Percentiles rank a stretch among this genome's conserved stretches.
These are phyloP conservation scores for Suillus subluteus DNA, from an alignment of 768 basidiomycete genomes.

Conservation along the genomic window DNA sequence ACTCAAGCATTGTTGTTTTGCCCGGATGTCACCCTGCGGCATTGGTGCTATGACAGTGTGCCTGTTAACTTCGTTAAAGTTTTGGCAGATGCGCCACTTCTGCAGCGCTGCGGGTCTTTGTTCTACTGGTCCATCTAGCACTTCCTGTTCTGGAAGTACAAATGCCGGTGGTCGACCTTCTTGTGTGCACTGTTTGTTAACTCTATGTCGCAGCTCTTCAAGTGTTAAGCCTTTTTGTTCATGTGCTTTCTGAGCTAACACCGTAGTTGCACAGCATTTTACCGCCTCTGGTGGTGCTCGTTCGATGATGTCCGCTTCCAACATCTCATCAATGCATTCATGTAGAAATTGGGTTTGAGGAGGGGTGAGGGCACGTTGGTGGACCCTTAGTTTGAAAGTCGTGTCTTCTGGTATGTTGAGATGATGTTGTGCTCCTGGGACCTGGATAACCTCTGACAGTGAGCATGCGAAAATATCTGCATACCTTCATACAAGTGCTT, in stretches of 20 bases:
- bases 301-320: slow-evolving; percentile 4
- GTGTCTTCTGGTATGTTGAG: slow-evolving; percentile 1
- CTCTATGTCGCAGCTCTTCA: slow-evolving; percentile 31
- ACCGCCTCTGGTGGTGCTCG: background rate
- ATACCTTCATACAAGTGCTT: background rate
- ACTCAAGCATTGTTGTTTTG: slow-evolving; percentile 20
- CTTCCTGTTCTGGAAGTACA: too few species aligned
- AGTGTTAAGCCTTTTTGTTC: slow-evolving; percentile 30
- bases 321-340: slow-evolving; percentile 2
- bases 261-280: slow-evolving; percentile 22
- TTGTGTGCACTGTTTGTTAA: too few species aligned
- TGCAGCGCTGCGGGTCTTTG: too few species aligned
- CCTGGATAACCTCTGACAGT: slow-evolving; percentile 39
- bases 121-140: too few species aligned
- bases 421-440: slow-evolving; percentile 13
- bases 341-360: slow-evolving; percentile 9
- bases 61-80: too few species aligned
- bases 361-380: slow-evolving; percentile 7
- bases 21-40: too few species aligned
- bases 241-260: slow-evolving; percentile 43
- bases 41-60: too few species aligned
- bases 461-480: slow-evolving; percentile 46
- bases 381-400: background rate
- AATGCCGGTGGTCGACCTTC: too few species aligned
- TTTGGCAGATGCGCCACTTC: too few species aligned